phyloP scores from a whole-genome alignment of 257 asterid genomes.

The Capsicum pubescens region DNA sequence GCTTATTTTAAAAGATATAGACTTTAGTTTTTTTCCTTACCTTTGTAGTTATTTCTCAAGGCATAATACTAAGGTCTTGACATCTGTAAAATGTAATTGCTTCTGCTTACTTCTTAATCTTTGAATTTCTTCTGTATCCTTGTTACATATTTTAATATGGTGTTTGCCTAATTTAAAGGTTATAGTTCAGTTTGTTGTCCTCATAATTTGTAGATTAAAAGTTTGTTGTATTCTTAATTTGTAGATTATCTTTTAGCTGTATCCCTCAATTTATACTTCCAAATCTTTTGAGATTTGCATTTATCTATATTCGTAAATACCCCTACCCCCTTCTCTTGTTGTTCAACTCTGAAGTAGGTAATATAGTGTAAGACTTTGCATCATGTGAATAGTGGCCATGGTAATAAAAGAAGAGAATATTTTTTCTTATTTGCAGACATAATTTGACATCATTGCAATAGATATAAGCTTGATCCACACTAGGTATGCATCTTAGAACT shows the following conservation, averaged over 20 bases:
- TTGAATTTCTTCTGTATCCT: background rate
- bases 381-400: background rate
- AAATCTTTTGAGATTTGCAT: background rate
- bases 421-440: background rate
- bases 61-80: background rate
- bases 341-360: background rate
- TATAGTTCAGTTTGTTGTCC: background rate
- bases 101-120: constrained; percentile 10
- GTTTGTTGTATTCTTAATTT: background rate
- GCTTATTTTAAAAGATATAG: constrained; percentile 33
- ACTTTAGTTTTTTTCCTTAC: background rate
- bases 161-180: constrained; percentile 5
- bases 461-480: background rate
- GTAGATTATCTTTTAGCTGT: no score
- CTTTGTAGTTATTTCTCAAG: constrained; percentile 11
- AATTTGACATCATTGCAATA: background rate
- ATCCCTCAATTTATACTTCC: background rate
- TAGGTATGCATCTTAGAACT: background rate
- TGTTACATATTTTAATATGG: constrained; percentile 15
- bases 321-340: background rate
- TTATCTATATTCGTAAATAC: background rate
- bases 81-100: constrained; percentile 25
- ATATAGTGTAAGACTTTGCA: background rate
- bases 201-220: background rate
- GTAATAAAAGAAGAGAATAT: background rate